A percentile compares a stretch with the other conserved stretches of the same genome.
Evolutionary conservation across 2,329 filamentous ascomycete genomes (phyloP).

Genomic region (Cyphellophora europaea): DNA sequence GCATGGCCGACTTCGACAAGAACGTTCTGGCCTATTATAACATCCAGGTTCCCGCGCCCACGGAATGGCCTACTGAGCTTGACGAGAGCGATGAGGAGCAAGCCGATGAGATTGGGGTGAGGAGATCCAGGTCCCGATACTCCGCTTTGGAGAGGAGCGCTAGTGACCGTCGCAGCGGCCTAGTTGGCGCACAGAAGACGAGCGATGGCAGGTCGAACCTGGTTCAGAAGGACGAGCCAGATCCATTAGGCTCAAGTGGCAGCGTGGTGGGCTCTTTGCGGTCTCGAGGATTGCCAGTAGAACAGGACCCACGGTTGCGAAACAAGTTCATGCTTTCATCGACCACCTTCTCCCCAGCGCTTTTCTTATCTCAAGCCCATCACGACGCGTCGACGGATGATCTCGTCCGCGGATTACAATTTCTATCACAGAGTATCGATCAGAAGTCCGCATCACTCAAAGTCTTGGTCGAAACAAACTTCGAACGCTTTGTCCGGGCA

Average conservation of each 20-base stretch:
- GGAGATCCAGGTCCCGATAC: slow-evolving; percentile 66
- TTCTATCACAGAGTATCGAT: slow-evolving; percentile 84
- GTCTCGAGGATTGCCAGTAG: slow-evolving; percentile 66
- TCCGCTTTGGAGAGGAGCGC: slow-evolving; percentile 72
- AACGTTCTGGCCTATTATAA: slow-evolving; percentile 84
- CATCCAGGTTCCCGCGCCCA: slow-evolving; percentile 66
- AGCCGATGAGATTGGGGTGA: slow-evolving; percentile 22
- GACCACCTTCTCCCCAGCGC: slow-evolving; percentile 80
- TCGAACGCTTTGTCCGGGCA: slow-evolving; percentile 93
- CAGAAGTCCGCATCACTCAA: slow-evolving; percentile 97
- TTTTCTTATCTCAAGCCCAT: slow-evolving; percentile 90
- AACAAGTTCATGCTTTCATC: slow-evolving; percentile 94
- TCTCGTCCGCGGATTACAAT: slow-evolving; percentile 71
- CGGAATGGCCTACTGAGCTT: slow-evolving; percentile 78
- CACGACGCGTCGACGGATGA: slow-evolving; percentile 73
- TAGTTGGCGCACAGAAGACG: slow-evolving; percentile 60
- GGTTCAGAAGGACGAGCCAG: slow-evolving; percentile 83
- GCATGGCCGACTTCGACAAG: slow-evolving; percentile 68
- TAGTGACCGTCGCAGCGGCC: slow-evolving; percentile 56
- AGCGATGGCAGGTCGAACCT: slow-evolving; percentile 63
- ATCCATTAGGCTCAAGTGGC: slow-evolving; percentile 78
- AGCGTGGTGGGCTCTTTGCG: slow-evolving; percentile 77
- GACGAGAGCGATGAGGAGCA: slow-evolving; percentile 57
- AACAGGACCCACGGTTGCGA: slow-evolving; percentile 71
- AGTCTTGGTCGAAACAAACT: slow-evolving; percentile 92